Percentiles rank a stretch among this genome's conserved stretches.
phyloP scores from a whole-genome alignment of 2,329 filamentous ascomycete genomes.

The Helminthosporium solani region DNA sequence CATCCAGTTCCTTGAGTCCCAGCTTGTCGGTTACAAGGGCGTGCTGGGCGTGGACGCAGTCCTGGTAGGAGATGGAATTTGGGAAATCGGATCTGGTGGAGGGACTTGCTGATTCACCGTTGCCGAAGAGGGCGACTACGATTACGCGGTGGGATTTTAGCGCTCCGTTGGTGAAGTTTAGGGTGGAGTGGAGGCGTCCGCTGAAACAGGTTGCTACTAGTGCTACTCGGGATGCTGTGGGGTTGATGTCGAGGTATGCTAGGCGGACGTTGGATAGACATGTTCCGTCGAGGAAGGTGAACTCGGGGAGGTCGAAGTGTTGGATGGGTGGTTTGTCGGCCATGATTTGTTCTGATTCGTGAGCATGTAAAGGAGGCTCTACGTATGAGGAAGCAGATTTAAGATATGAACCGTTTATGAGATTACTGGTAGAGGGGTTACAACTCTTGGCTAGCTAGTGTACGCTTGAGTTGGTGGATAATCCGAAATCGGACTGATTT shows the following conservation, averaged over 20 bases:
- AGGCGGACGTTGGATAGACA: slow-evolving; percentile 15
- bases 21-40: slow-evolving; percentile 45
- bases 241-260: slow-evolving; percentile 29
- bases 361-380: no score
- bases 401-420: no score
- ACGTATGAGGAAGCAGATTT: no score
- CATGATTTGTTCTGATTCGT: no score
- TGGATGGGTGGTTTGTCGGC: not conserved
- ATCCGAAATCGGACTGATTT: no score
- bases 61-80: slow-evolving; percentile 46
- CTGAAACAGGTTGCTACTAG: slow-evolving; percentile 58
- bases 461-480: no score
- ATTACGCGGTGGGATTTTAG: slow-evolving; percentile 53
- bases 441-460: no score
- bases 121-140: slow-evolving; percentile 54
- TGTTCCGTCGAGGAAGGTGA: slow-evolving; percentile 21
- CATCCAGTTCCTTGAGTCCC: slow-evolving; percentile 46
- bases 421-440: no score
- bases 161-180: slow-evolving; percentile 49
- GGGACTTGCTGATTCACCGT: slow-evolving; percentile 56
- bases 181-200: slow-evolving; percentile 52
- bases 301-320: slow-evolving; percentile 18
- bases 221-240: slow-evolving; percentile 22
- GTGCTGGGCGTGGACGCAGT: slow-evolving; percentile 56
- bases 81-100: slow-evolving; percentile 53